phyloP scores from a whole-genome alignment of 306 rosid genomes.

The Delonix regia region DNA sequence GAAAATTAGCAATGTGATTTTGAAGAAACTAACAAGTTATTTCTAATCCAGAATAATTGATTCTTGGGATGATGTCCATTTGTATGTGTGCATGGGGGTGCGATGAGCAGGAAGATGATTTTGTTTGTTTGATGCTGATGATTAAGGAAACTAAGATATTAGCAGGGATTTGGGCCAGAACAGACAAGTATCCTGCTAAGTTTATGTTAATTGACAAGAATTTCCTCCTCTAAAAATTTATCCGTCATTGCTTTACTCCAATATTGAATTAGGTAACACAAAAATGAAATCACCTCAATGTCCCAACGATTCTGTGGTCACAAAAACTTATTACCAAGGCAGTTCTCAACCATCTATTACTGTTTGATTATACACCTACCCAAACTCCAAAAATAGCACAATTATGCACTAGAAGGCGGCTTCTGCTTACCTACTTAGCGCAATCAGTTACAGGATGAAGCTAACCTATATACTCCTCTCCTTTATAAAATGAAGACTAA shows the following conservation, averaged over 20 bases:
- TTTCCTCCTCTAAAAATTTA: background rate
- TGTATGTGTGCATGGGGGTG: background rate
- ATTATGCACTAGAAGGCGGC: background rate
- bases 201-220: background rate
- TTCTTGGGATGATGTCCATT: no score
- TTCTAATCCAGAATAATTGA: no score
- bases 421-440: no score
- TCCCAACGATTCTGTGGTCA: background rate
- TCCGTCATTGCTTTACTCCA: background rate
- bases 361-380: background rate
- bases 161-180: background rate
- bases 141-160: background rate
- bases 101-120: background rate
- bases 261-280: background rate
- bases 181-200: background rate
- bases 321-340: background rate
- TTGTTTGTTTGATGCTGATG: background rate
- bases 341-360: background rate
- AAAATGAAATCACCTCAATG: background rate
- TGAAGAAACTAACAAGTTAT: background rate
- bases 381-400: background rate
- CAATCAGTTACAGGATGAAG: background rate
- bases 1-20: slow-evolving; percentile 7
- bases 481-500: background rate
- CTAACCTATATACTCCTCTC: background rate